Base-by-base conservation (phyloP, 345 rosid genomes). In the Murraya koenigii region DNA sequence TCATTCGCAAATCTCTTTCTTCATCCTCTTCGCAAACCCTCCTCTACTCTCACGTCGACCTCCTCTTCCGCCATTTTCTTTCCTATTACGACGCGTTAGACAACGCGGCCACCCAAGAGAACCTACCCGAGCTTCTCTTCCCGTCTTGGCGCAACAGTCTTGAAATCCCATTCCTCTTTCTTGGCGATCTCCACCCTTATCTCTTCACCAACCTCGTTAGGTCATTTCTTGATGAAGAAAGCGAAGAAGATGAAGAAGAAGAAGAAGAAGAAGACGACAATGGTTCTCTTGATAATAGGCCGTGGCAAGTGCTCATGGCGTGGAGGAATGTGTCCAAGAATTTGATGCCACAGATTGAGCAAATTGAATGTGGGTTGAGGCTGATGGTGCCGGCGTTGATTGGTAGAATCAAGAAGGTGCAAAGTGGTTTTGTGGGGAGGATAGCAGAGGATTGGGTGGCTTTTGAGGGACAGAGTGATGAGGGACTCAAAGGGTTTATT, bases 111-210 rank as follows among this genome's bases (percentile, higher is more conserved):
- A 71, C 83, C 62, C 20, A 80, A 23, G 82, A 82, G 75, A 87
- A 82, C 65, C 85, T 92, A 61, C 86, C 97, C 30, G 80, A 84
- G 69, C 89, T 93, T 35, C 94, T 95, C 80, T 86, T 73, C 88
- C 94, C 97, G 2, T 84, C 94, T 6, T 92, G 97, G 97, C 88
- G 91, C 30, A 88, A 85, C 85, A 72, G 91, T 3, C 86, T 93
- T 52, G 97, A 91, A 74, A 83, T 77, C 3, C 94, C 98, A 39
- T 93, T 93, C 80, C 91, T 93, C 68, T 93, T 91, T 80, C 90
- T 95, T 73, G 97, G 97, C 33, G 97, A 95, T 52, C 89, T 95
- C 60, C 98, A 95, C 80, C 97, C 98, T 35, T 91, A 91, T 8
- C 83, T 89, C 72, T 88, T 93, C 87, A 93, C 95, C 38, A 90